Conservation (phyloP, 192 early-diverging fungal species). For the Rhizophagus sp. region DNA sequence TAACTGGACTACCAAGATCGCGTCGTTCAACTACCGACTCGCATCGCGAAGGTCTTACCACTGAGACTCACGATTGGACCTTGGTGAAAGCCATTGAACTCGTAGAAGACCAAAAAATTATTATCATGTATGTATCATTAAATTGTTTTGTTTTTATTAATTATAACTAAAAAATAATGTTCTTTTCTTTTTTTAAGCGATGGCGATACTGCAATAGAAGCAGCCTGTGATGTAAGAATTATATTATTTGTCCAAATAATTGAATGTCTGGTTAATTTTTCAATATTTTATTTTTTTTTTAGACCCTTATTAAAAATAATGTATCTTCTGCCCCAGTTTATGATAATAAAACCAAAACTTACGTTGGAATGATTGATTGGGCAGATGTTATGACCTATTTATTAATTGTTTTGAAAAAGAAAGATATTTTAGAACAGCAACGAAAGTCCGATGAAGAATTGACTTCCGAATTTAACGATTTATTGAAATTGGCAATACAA, state of each 20-base stretch:
- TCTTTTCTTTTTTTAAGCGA: slow-evolving; percentile 41
- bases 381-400: slow-evolving; percentile 78
- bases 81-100: slow-evolving; percentile 58
- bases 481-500: slow-evolving; percentile 52
- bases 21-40: slow-evolving; percentile 21
- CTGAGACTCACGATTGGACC: slow-evolving; percentile 62
- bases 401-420: slow-evolving; percentile 62
- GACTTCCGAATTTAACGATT: slow-evolving; percentile 57
- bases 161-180: neutral
- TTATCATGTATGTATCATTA: slow-evolving; percentile 60
- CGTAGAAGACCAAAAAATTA: slow-evolving; percentile 61
- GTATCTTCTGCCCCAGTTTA: slow-evolving; percentile 84
- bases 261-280: neutral
- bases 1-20: slow-evolving; percentile 19
- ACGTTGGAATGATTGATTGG: slow-evolving; percentile 87
- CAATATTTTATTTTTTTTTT: neutral
- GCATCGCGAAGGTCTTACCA: slow-evolving; percentile 46
- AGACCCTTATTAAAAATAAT: slow-evolving; percentile 66
- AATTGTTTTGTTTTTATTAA: neutral
- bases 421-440: slow-evolving; percentile 36
- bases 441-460: slow-evolving; percentile 35
- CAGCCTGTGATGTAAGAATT: slow-evolving; percentile 60
- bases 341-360: slow-evolving; percentile 55
- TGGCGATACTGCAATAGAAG: slow-evolving; percentile 61
- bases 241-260: neutral